Base-by-base conservation (phyloP, 1,284 basidiomycete species). In the Cerrena zonata region DNA sequence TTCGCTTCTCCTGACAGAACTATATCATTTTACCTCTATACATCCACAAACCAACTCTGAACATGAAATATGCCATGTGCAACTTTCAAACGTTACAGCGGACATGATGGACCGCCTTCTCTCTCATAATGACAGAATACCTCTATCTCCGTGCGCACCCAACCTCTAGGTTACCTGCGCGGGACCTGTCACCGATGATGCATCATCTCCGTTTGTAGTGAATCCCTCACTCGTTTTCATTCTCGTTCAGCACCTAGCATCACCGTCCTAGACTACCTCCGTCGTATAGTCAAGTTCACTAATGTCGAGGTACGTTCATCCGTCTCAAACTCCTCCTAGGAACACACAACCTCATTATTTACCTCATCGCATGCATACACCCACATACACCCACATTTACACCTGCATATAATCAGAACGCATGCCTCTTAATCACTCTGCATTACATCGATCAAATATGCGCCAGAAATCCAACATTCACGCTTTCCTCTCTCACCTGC, bases 381-480 rank as follows among this genome's bases (percentile, higher is more conserved):
- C 39, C 18, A 44, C 23, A 34, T 40, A 34, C 18, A 23, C n/a
- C n/a, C n/a, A n/a, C n/a, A n/a, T n/a, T 56, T 23, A 53, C 44
- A 36, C 15, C 50, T n/a, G n/a, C n/a, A n/a, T 50, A 40, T 47
- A 39, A 4, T 19, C 68, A 94, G 90, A 89, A 88, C 74, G 83
- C 88, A 52, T 93, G 90, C 57, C 82, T 96, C 34, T 72, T 97
- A 57, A 88, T 94, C 65, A 86, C 88, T 36, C 78, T 96, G 53
- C 86, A 91, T 68, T 96, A 96, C 72, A 94, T 96, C 71, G 94
- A 96, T 73, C 87, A 91, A 69, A 91, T 94, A 58, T 94, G 91
- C 70, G 78, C 86, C 49, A 83, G 89, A 57, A 80, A 84, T 59
- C 88, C 91, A 34, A 75, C 82, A 45, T 95, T 95, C 72, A 94